Evolutionary conservation across 495 filamentous ascomycete species (phyloP).

Genomic region (Daldinia decipiens): DNA sequence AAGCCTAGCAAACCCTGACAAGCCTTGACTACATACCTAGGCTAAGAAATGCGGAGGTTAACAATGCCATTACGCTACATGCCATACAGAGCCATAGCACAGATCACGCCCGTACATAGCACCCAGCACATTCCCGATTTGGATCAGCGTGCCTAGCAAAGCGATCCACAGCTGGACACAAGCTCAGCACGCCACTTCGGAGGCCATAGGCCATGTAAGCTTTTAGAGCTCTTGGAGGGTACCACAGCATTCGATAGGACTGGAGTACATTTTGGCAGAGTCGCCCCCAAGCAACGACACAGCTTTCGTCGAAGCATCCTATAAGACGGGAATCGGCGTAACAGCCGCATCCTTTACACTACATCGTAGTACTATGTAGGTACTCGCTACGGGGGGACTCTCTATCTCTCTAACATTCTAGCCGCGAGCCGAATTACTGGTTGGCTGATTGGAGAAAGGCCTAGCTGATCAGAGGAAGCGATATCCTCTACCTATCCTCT

Average conservation of each 20-base stretch:
- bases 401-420: background rate
- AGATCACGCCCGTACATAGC: constrained; percentile 39
- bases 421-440: constrained; percentile 8
- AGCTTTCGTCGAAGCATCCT: constrained; percentile 19
- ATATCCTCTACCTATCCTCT: constrained; percentile 32
- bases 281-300: constrained; percentile 14
- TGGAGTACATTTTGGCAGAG: constrained; percentile 26
- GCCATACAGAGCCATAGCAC: constrained; percentile 22
- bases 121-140: constrained; percentile 53
- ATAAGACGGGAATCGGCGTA: constrained; percentile 37
- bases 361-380: too few species aligned
- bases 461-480: constrained; percentile 34
- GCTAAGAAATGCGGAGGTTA: constrained; percentile 47
- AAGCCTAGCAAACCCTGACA: constrained; percentile 11
- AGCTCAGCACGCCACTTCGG: constrained; percentile 49
- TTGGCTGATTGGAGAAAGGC: constrained; percentile 36
- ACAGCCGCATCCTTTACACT: constrained; percentile 36
- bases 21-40: constrained; percentile 1
- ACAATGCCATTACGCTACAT: constrained; percentile 14
- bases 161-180: constrained; percentile 49
- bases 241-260: constrained; percentile 47
- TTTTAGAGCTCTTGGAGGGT: constrained; percentile 44
- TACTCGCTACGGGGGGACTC: constrained; percentile 21
- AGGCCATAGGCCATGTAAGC: constrained; percentile 48
- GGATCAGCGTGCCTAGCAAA: constrained; percentile 47